Conservation (phyloP, 306 rosid genomes). For the Corylus americana region DNA sequence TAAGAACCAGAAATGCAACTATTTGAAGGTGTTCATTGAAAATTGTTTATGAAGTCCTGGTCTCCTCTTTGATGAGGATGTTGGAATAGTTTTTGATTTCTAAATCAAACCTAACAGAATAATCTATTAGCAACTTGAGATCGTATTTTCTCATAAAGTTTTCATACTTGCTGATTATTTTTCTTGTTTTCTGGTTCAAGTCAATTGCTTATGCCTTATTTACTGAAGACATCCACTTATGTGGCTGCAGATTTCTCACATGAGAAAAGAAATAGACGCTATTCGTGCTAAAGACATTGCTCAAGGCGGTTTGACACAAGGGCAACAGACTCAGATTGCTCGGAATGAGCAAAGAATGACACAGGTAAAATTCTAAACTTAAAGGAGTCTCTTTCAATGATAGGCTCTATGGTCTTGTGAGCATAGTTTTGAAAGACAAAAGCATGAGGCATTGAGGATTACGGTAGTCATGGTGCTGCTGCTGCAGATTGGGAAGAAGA, state of each 20-base stretch:
- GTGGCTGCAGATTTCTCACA: conserved; percentile 68
- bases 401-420: background rate
- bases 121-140: background rate
- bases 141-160: background rate
- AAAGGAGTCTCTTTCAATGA: background rate
- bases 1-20: background rate
- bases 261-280: conserved; percentile 95
- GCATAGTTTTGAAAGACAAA: background rate
- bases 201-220: background rate
- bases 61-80: background rate
- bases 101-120: background rate
- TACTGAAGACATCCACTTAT: conserved; percentile 16
- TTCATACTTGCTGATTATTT: background rate
- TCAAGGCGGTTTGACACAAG: conserved; percentile 98
- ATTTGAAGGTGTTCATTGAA: background rate
- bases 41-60: background rate
- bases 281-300: conserved; percentile 92
- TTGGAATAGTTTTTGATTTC: background rate
- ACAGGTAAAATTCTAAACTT: conserved; percentile 53
- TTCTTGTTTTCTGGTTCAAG: conserved; percentile 14
- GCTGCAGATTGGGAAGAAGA: no score
- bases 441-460: background rate
- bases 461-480: no score
- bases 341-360: conserved; percentile 91
- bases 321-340: conserved; percentile 96